These are phyloP conservation scores for Didymella keratinophila DNA, from an alignment of 2,329 filamentous ascomycete species.

Conservation along the genomic window DNA sequence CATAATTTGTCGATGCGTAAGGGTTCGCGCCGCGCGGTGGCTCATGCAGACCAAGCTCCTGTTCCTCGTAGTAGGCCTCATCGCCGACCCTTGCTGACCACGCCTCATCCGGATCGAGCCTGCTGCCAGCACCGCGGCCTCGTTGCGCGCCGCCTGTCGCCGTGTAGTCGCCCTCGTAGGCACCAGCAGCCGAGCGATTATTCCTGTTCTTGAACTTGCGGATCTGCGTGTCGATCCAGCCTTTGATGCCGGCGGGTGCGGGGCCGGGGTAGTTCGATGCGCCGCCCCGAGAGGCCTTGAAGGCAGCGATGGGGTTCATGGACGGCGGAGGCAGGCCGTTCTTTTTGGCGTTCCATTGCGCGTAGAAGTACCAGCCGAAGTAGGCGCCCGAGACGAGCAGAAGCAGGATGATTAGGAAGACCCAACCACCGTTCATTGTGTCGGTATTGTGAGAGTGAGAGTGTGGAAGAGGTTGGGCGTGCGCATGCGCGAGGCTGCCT, in stretches of 20 bases:
- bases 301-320: slow-evolving; percentile 76
- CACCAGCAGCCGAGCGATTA: slow-evolving; percentile 71
- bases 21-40: slow-evolving; percentile 50
- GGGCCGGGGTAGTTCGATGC: slow-evolving; percentile 58
- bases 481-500: slow-evolving; percentile 25
- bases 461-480: slow-evolving; percentile 19
- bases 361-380: slow-evolving; percentile 73
- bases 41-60: slow-evolving; percentile 69
- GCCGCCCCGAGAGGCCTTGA: slow-evolving; percentile 54
- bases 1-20: slow-evolving; percentile 34
- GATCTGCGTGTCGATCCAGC: slow-evolving; percentile 76
- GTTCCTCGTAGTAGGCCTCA: slow-evolving; percentile 81
- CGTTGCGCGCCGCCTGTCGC: slow-evolving; percentile 45
- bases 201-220: slow-evolving; percentile 70
- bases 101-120: slow-evolving; percentile 82
- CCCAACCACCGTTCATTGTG: slow-evolving; percentile 55
- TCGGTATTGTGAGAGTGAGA: slow-evolving; percentile 26
- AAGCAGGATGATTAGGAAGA: slow-evolving; percentile 77
- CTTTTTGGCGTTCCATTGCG: slow-evolving; percentile 74
- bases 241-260: slow-evolving; percentile 69
- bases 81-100: slow-evolving; percentile 83
- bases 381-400: slow-evolving; percentile 67
- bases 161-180: slow-evolving; percentile 72
- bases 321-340: slow-evolving; percentile 78
- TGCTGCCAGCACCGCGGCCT: slow-evolving; percentile 59